A percentile compares a stretch with the other conserved stretches of the same genome.
These are phyloP conservation scores for Cladophialophora bantiana DNA, from an alignment of 2,329 filamentous ascomycete species.

Conservation along the genomic window DNA sequence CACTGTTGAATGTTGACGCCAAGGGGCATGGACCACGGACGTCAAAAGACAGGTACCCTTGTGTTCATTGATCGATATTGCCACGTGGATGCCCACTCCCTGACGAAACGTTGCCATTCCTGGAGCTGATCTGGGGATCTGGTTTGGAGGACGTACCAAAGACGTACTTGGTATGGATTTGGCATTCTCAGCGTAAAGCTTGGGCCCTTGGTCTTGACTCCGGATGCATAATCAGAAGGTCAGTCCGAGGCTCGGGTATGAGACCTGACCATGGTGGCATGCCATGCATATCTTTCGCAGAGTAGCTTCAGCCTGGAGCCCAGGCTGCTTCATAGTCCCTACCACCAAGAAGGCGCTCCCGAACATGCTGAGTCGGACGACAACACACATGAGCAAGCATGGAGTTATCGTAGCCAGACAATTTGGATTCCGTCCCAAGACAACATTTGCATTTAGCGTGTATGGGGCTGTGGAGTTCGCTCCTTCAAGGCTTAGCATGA, in stretches of 20 bases:
- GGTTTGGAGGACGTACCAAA: background rate
- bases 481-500: background rate
- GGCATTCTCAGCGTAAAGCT: background rate
- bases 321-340: background rate
- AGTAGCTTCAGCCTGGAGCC: background rate
- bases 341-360: background rate
- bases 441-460: background rate
- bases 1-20: too few relatives aligned
- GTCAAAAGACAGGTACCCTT: too few relatives aligned
- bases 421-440: background rate
- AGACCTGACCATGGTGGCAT: background rate
- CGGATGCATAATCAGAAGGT: background rate
- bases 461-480: constrained; percentile 1
- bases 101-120: background rate
- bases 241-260: background rate
- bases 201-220: background rate
- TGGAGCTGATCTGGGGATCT: background rate
- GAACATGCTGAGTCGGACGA: background rate
- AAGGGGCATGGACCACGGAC: too few relatives aligned
- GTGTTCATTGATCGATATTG: background rate
- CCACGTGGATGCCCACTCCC: background rate
- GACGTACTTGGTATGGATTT: too few relatives aligned
- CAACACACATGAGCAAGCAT: background rate
- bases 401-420: background rate
- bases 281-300: background rate